phyloP scores from a whole-genome alignment of 2,329 filamentous ascomycete genomes.

The Arthrocladium fulminans region DNA sequence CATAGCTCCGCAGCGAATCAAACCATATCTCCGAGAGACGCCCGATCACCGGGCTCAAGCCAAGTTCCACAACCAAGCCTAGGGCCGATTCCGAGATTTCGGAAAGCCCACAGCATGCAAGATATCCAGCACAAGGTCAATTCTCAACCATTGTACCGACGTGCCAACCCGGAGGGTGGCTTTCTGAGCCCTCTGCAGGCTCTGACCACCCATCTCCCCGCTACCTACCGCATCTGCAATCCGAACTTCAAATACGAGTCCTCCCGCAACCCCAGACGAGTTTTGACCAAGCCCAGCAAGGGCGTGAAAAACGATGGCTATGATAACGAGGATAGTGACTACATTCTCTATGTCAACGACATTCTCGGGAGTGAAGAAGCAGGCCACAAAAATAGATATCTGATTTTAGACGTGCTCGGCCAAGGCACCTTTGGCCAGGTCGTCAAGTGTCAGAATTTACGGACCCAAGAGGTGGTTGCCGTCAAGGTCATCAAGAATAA shows the following conservation, averaged over 20 bases:
- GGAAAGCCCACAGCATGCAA: conserved; percentile 60
- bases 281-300: conserved; percentile 97
- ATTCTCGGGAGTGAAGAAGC: conserved; percentile 96
- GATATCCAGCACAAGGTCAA: conserved; percentile 80
- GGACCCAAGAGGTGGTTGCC: conserved; percentile 95
- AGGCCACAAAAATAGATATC: conserved; percentile 96
- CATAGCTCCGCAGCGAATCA: conserved; percentile 61
- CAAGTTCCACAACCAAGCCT: conserved; percentile 32
- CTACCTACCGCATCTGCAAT: conserved; percentile 97
- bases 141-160: conserved; percentile 76
- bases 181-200: conserved; percentile 98
- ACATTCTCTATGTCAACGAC: conserved; percentile 98
- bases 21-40: conserved; percentile 53
- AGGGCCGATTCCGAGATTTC: conserved; percentile 78
- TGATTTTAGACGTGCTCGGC: conserved; percentile 92
- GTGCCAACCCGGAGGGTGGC: conserved; percentile 91
- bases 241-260: conserved; percentile 98
- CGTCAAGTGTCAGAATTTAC: conserved; percentile 96
- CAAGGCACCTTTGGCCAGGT: conserved; percentile 98
- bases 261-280: conserved; percentile 86
- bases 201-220: conserved; percentile 81
- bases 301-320: conserved; percentile 97
- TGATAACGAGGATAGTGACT: conserved; percentile 98
- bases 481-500: conserved; percentile 99
- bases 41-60: conserved; percentile 35